These are phyloP conservation scores for Orbilia blumenaviensis DNA, from an alignment of 2,329 filamentous ascomycete species.

Conservation along the genomic window DNA sequence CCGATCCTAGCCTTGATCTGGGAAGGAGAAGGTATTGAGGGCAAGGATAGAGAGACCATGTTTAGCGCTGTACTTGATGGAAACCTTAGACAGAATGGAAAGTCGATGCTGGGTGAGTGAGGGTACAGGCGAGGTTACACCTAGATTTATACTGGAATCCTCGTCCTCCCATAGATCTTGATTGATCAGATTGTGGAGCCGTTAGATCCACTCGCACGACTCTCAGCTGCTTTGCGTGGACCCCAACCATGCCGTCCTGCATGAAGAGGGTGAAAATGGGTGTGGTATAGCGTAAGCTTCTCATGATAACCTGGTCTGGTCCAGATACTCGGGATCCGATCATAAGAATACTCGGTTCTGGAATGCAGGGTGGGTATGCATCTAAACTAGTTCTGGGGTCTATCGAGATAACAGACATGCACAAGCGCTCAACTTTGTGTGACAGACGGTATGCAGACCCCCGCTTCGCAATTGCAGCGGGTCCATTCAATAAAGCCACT, in stretches of 20 bases:
- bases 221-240: conserved; percentile 40
- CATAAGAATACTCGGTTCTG: conserved; percentile 36
- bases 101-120: conserved; percentile 30
- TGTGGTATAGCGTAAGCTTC: conserved; percentile 15
- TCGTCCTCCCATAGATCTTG: conserved; percentile 38
- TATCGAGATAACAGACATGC: conserved; percentile 44
- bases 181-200: conserved; percentile 37
- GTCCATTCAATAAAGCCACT: conserved; percentile 44
- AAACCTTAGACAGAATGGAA: conserved; percentile 14
- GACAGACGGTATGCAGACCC: conserved; percentile 49
- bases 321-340: conserved; percentile 39
- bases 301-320: conserved; percentile 30
- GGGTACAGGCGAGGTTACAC: conserved; percentile 46
- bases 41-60: conserved; percentile 48
- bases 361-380: conserved; percentile 46
- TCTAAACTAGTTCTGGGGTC: conserved; percentile 30
- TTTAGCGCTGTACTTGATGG: conserved; percentile 19
- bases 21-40: conserved; percentile 55
- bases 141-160: conserved; percentile 50
- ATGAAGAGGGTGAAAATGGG: conserved; percentile 18
- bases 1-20: conserved; percentile 60
- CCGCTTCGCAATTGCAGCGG: conserved; percentile 36
- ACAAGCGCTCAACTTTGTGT: conserved; percentile 41
- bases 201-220: conserved; percentile 48
- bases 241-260: conserved; percentile 37